Evolutionary conservation across 306 rosid species (phyloP).

Genomic region (Glycine latifolia): DNA sequence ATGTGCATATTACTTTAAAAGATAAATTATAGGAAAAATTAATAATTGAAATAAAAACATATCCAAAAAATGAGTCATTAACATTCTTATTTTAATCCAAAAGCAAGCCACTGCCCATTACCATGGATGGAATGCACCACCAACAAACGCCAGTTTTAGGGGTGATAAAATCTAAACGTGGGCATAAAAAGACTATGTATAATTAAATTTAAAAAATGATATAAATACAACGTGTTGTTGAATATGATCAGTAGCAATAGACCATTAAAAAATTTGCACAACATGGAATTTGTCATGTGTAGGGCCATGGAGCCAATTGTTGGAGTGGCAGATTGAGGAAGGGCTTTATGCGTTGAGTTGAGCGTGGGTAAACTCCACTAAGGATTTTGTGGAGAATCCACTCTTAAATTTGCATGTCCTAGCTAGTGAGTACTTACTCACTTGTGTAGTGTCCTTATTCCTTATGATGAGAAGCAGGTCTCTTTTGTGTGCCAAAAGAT

Average conservation of each 20-base stretch:
- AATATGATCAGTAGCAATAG: slow-evolving; percentile 18
- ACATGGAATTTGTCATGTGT: slow-evolving; percentile 38
- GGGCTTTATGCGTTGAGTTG: slow-evolving; percentile 49
- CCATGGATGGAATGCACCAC: slow-evolving; percentile 6
- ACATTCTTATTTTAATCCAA: neutral
- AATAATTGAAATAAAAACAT: neutral
- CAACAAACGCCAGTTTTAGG: neutral
- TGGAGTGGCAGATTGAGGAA: slow-evolving; percentile 40
- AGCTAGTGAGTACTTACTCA: slow-evolving; percentile 50
- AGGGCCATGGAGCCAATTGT: slow-evolving; percentile 39
- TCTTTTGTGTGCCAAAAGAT: slow-evolving; percentile 18
- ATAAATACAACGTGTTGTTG: neutral
- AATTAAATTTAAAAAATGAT: neutral
- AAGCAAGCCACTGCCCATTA: neutral
- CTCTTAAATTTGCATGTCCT: slow-evolving; percentile 54
- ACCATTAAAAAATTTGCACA: neutral
- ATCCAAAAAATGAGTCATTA: neutral
- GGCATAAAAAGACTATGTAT: neutral
- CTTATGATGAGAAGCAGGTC: slow-evolving; percentile 32
- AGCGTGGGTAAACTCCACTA: slow-evolving; percentile 68
- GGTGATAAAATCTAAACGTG: slow-evolving; percentile 7
- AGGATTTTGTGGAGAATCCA: slow-evolving; percentile 59
- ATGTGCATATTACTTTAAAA: neutral
- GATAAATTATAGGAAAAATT: neutral
- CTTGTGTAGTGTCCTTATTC: slow-evolving; percentile 52